phyloP scores from a whole-genome alignment of 495 filamentous ascomycete genomes.

The Penicillium cinerascens region DNA sequence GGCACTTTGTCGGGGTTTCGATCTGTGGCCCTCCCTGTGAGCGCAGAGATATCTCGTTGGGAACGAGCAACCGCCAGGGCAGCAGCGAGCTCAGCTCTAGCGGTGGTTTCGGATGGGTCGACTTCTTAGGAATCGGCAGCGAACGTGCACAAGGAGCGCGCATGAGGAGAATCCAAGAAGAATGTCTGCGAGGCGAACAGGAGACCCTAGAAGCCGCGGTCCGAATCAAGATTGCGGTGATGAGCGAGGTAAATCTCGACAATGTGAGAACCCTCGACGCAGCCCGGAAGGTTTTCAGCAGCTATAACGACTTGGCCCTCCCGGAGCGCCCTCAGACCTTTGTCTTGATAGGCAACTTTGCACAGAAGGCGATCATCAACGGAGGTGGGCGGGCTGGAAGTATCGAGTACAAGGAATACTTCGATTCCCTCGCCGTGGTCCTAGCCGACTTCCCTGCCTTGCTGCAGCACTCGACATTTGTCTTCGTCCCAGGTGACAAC shows the following conservation, averaged over 20 bases:
- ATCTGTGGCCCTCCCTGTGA: slow-evolving; percentile 90
- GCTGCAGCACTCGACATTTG: slow-evolving; percentile 72
- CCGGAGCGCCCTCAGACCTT: slow-evolving; percentile 68
- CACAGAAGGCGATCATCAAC: slow-evolving; percentile 62
- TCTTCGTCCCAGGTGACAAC: slow-evolving; percentile 94
- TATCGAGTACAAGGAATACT: slow-evolving; percentile 93
- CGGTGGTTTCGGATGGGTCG: slow-evolving; percentile 92
- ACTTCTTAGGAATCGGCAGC: slow-evolving; percentile 88
- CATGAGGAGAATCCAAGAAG: slow-evolving; percentile 73
- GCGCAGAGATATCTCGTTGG: slow-evolving; percentile 72
- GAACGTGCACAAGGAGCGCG: slow-evolving; percentile 77
- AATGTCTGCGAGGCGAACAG: slow-evolving; percentile 26
- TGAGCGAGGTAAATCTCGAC: slow-evolving; percentile 84
- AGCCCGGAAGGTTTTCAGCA: slow-evolving; percentile 65
- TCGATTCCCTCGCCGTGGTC: slow-evolving; percentile 77
- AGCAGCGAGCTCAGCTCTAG: slow-evolving; percentile 55
- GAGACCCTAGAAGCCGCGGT: slow-evolving; percentile 27
- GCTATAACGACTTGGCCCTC: slow-evolving; percentile 53
- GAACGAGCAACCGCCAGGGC: slow-evolving; percentile 55
- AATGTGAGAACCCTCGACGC: slow-evolving; percentile 72
- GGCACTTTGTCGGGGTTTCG: slow-evolving; percentile 82
- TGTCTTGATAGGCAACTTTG: slow-evolving; percentile 82
- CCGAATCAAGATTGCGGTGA: slow-evolving; percentile 59
- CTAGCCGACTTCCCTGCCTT: slow-evolving; percentile 84
- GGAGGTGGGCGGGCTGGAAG: slow-evolving; percentile 64